Evolutionary conservation across 2,329 filamentous ascomycete genomes (phyloP).

Genomic region (Xylaria sp.): DNA sequence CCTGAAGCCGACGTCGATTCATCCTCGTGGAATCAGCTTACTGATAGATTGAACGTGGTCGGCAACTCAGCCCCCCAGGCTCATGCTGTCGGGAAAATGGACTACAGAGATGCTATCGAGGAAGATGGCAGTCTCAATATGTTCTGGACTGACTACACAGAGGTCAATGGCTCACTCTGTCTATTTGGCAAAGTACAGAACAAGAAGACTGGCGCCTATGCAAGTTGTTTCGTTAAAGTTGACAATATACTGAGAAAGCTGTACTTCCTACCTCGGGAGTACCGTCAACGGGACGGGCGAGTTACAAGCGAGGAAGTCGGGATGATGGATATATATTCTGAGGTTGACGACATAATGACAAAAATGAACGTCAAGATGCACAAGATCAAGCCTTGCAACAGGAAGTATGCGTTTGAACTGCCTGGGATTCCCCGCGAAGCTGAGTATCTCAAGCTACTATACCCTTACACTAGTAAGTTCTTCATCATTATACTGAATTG

Average conservation of each 20-base stretch:
- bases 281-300: constrained; percentile 60
- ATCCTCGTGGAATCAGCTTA: constrained; percentile 86
- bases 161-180: constrained; percentile 88
- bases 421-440: constrained; percentile 84
- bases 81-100: constrained; percentile 76
- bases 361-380: constrained; percentile 84
- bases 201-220: constrained; percentile 77
- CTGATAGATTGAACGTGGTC: constrained; percentile 82
- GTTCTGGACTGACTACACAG: constrained; percentile 97
- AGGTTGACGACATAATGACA: constrained; percentile 88
- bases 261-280: constrained; percentile 85
- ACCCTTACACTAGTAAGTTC: constrained; percentile 79
- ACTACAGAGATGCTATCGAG: constrained; percentile 85
- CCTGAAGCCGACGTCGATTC: constrained; percentile 71
- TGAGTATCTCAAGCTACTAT: constrained; percentile 93
- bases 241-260: constrained; percentile 93
- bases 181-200: constrained; percentile 96
- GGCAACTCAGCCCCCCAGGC: constrained; percentile 72
- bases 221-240: constrained; percentile 94
- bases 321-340: constrained; percentile 88
- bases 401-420: constrained; percentile 96
- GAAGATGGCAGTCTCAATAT: constrained; percentile 89
- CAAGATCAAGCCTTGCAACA: constrained; percentile 87
- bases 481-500: not conserved
- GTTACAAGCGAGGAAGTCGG: constrained; percentile 78